Base-by-base conservation (phyloP, 2,329 filamentous ascomycete genomes). In the Pyrenochaeta sp. region DNA sequence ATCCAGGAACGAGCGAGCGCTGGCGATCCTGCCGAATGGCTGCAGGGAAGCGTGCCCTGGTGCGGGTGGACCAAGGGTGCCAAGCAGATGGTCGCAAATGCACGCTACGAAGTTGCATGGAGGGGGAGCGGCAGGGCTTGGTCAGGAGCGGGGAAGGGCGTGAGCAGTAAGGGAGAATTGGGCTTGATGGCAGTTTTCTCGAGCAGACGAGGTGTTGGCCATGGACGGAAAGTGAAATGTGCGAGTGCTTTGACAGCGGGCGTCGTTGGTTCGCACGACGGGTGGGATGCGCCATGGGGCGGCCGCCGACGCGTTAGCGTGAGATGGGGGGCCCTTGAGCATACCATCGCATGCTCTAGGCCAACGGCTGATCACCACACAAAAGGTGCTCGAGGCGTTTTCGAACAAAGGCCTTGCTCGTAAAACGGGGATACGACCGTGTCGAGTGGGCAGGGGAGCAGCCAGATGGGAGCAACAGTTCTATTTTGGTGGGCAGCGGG, bases 351-450 rank as follows among this genome's bases (percentile, higher is more conserved):
- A 5, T 27, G 36, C 45, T 35, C 49, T 47, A 56, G 52, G 49
- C 45, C 45, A 58, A 56, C 56, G 56, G 56, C 48, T 48, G 51
- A 55, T 51, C 47, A 46, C 30, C 36, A 55, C 35, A 30, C 15
- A 20, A 15, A 12, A 39, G 32, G 17, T 32, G 27, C 41, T 9
- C 27, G 29, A 15, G 29, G 41, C 23, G 39, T n/a, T n/a, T n/a
- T n/a, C 32, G 47, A 51, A 14, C 23, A 27, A 21, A 41, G 39
- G 14, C 4, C 5, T 11, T 27, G 23, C 23, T 9, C 23, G 9
- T 9, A 27, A 27, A 4, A 27, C 9, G 23, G 23, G 23, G 23
- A n/a, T 27, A 27, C 23, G 23, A 27, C 4, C 4, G 4, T 27
- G 23, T 27, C 23, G 23, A 27, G 23, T 27, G 23, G 23, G 23